Percentiles rank a stretch among this genome's conserved stretches.
Conservation (phyloP, 805 yeast species). For the Candida nitratophila region DNA sequence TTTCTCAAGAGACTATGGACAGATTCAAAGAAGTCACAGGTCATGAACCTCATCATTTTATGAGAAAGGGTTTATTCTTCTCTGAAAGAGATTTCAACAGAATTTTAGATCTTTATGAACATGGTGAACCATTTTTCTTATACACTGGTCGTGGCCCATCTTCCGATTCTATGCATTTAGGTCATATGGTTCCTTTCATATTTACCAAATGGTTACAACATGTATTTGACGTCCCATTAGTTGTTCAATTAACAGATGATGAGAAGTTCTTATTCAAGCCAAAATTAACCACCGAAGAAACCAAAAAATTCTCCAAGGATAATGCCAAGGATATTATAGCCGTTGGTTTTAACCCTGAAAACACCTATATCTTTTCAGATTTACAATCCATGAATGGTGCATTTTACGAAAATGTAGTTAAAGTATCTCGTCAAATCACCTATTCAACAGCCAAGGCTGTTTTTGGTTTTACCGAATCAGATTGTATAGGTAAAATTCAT, state of each 20-base stretch:
- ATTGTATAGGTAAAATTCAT: conserved; percentile 89
- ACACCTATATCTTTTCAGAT: conserved; percentile 93
- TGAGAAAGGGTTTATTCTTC: conserved; percentile 88
- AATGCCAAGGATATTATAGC: conserved; percentile 92
- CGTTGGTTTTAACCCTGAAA: conserved; percentile 89
- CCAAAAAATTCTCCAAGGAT: conserved; percentile 67
- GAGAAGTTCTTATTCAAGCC: conserved; percentile 95
- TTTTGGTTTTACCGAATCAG: conserved; percentile 92
- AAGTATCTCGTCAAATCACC: conserved; percentile 90
- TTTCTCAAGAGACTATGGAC: conserved; percentile 61
- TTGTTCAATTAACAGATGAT: conserved; percentile 92
- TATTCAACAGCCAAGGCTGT: conserved; percentile 96
- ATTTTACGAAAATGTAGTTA: conserved; percentile 89
- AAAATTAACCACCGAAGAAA: conserved; percentile 82
- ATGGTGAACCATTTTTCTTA: conserved; percentile 89
- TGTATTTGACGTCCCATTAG: conserved; percentile 92
- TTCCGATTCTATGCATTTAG: conserved; percentile 89
- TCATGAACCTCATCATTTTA: conserved; percentile 80
- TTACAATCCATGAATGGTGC: conserved; percentile 88
- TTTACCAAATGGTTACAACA: conserved; percentile 98
- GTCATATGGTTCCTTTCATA: conserved; percentile 92
- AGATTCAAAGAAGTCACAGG: conserved; percentile 84
- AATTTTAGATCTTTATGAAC: conserved; percentile 85
- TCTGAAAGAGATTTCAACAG: conserved; percentile 77
- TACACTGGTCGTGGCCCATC: conserved; percentile 98